Percentiles rank a stretch among this genome's conserved stretches.
Conservation (phyloP, 176 grass and related monocot genomes). For the Oryza australiensis region DNA sequence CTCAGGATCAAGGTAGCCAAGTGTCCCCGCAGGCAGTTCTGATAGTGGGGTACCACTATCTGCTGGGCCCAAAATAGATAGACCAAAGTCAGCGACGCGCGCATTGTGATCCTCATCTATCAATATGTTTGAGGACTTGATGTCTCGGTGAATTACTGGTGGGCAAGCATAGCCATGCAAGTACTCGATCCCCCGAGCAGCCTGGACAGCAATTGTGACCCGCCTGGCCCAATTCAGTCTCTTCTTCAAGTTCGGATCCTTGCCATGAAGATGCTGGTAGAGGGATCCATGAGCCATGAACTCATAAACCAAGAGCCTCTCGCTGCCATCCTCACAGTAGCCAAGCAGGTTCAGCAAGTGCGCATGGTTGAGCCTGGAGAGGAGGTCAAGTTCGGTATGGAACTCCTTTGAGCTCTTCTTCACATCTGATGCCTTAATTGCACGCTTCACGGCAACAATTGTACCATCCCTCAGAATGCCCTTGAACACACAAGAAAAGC, state of each 20-base stretch:
- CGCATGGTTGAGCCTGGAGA: constrained; percentile 94
- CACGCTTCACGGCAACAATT: constrained; percentile 88
- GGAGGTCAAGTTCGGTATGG: constrained; percentile 87
- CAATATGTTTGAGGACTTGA: constrained; percentile 97
- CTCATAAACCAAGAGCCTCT: constrained; percentile 94
- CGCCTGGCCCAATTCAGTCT: constrained; percentile 77
- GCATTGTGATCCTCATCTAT: constrained; percentile 99
- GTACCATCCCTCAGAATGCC: constrained; percentile 86
- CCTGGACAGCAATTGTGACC: constrained; percentile 97
- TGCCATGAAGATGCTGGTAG: constrained; percentile 87
- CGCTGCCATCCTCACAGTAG: constrained; percentile 90
- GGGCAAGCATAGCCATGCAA: constrained; percentile 98
- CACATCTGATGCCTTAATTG: constrained; percentile 80
- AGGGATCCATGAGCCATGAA: constrained; percentile 99
- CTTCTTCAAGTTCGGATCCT: constrained; percentile 66
- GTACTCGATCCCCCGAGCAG: constrained; percentile 91
- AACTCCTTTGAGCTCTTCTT: constrained; percentile 98
- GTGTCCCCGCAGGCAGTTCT: constrained; percentile 85
- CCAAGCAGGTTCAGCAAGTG: constrained; percentile 94
- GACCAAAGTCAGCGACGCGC: constrained; percentile 87
- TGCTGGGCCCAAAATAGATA: constrained; percentile 85
- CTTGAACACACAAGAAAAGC: constrained; percentile 95
- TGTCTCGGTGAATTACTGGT: constrained; percentile 93
- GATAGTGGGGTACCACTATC: constrained; percentile 86
- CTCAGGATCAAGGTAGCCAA: constrained; percentile 95